phyloP scores from a whole-genome alignment of 257 asterid species.

The Parsonsia alboflavescens region DNA sequence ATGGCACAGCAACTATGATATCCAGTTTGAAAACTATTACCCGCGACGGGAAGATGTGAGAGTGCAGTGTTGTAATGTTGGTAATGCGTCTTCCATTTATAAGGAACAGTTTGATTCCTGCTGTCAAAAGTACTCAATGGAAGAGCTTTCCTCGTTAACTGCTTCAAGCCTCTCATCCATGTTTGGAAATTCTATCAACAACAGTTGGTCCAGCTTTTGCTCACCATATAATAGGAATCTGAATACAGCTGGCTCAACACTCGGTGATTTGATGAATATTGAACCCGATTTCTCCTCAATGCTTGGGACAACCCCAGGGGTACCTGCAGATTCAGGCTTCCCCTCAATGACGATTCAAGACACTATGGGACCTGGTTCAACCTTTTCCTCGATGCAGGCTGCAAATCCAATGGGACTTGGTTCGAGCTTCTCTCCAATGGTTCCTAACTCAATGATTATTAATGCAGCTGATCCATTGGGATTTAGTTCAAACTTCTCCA shows the following conservation, averaged over 20 bases:
- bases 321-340: too few species aligned
- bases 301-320: too few species aligned
- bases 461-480: background rate
- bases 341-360: too few species aligned
- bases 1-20: background rate
- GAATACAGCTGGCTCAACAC: background rate
- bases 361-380: too few species aligned
- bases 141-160: too few species aligned
- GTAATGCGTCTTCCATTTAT: background rate
- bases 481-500: background rate
- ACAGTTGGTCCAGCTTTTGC: background rate
- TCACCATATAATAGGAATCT: background rate
- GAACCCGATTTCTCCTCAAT: background rate
- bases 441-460: background rate
- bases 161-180: background rate
- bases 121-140: background rate
- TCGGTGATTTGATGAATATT: background rate
- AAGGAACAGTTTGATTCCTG: background rate
- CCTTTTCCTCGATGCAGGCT: too few species aligned
- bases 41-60: background rate
- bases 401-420: too few species aligned
- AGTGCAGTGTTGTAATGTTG: background rate
- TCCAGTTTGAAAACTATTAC: background rate
- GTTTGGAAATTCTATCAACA: background rate
- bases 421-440: background rate